Evolutionary conservation across 345 rosid genomes (phyloP).

Genomic region (Zanthoxylum bungeanum): DNA sequence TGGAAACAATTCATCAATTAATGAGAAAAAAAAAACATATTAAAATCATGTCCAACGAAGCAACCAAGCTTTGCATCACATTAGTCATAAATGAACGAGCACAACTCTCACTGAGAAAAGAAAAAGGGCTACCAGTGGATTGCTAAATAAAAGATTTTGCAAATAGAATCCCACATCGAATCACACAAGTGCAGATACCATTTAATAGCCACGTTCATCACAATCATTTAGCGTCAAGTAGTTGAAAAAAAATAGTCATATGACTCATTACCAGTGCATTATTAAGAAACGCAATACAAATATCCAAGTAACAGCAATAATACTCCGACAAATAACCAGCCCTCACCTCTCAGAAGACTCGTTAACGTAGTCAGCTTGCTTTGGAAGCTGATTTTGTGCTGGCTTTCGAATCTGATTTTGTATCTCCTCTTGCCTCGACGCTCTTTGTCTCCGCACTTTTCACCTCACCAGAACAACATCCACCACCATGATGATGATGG

Average conservation of each 20-base stretch:
- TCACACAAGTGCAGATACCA: conserved; percentile 11
- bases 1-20: background rate
- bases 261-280: conserved; percentile 6
- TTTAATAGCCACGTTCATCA: conserved; percentile 13
- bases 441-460: conserved; percentile 41
- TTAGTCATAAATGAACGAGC: background rate
- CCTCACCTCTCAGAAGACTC: conserved; percentile 8
- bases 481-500: conserved; percentile 73
- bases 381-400: conserved; percentile 34
- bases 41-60: background rate
- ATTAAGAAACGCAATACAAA: conserved; percentile 8
- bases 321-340: background rate
- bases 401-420: conserved; percentile 55
- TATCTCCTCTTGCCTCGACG: conserved; percentile 39
- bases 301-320: conserved; percentile 1
- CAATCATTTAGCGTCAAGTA: background rate
- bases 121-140: too few species aligned
- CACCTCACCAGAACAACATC: conserved; percentile 69
- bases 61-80: background rate
- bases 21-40: too few species aligned
- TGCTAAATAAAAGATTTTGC: too few species aligned
- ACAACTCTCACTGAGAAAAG: too few species aligned
- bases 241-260: background rate
- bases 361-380: conserved; percentile 30
- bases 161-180: background rate